Conservation (phyloP, 441 rosid species). For the Daphne laureola region DNA sequence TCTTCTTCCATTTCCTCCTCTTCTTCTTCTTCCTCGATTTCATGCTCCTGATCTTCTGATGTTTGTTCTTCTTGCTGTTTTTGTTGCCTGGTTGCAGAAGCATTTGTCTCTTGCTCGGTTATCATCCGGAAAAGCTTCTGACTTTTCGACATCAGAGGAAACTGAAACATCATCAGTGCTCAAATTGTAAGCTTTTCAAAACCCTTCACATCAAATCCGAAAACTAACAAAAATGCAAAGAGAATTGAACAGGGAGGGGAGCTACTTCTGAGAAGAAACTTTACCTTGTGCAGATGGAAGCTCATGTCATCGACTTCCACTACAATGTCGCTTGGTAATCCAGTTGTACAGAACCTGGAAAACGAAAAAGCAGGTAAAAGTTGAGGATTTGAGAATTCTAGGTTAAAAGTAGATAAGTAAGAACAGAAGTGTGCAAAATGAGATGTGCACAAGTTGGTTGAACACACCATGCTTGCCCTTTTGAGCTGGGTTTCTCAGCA, state of each 20-base stretch:
- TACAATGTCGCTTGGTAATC: constrained; percentile 65
- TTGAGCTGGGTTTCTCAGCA: constrained; percentile 54
- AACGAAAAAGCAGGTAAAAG: not conserved
- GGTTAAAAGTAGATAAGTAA: not conserved
- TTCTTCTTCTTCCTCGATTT: constrained; percentile 9
- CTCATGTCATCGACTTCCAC: constrained; percentile 60
- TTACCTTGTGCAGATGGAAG: constrained; percentile 69
- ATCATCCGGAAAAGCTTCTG: constrained; percentile 48
- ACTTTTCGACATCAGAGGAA: constrained; percentile 76
- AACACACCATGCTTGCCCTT: constrained; percentile 88
- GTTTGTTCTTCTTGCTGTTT: not conserved
- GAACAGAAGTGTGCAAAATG: not conserved
- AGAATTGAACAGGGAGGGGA: no score
- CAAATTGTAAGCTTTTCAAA: constrained; percentile 10
- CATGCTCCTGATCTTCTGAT: constrained; percentile 15
- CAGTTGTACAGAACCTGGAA: constrained; percentile 64
- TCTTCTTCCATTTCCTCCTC: constrained; percentile 29
- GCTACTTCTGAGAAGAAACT: not conserved
- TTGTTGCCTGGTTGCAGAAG: constrained; percentile 4
- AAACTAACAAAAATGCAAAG: not conserved
- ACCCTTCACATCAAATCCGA: not conserved
- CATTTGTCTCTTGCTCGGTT: constrained; percentile 43
- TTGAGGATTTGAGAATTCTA: not conserved
- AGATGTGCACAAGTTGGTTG: not conserved
- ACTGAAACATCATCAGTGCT: constrained; percentile 26